Evolutionary conservation across 2,329 filamentous ascomycete species (phyloP), one percentile per base, ranked within the genome.

Genomic region (Tolypocladium endophyticum): DNA sequence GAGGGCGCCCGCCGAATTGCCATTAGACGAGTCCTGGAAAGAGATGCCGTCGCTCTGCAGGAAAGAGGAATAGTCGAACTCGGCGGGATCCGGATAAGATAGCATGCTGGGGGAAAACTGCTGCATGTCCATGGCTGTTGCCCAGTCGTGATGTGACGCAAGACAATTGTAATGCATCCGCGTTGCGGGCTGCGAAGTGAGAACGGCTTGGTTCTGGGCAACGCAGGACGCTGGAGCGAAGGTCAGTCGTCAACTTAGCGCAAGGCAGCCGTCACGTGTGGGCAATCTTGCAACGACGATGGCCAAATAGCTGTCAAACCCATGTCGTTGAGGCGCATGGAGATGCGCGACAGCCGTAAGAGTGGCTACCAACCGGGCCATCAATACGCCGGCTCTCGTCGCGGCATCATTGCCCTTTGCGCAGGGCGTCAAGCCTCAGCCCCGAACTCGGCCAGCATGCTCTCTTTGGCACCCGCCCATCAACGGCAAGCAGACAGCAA

Each of bases 11-110:
- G 41, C 39, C 58, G 58, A 59, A 58, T 57, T 18, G 9, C 58
- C 63, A 25, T 43, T 58, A 30, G 56, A 43, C n/a, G 62, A 59
- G n/a, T 59, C 65, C 20, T 66, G 61, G 33, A 70, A 66, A n/a
- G 53, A 59, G 45, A 67, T 61, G n/a, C 64, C 61, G 2, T 69
- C 69, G 35, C 60, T 35, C 39, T 73, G 69, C 30, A 78, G 68
- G 58, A 76, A 77, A 53, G 69, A 68, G 11, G 66, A 67, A 53
- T 77, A 77, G 65, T 76, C 75, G 54, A 77, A 76, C 18, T 74
- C 66, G 6, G 66, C 47, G n/a, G 69, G 66, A 6, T 69, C 68
- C 8, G 66, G 61, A 57, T 72, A 69, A 35, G 66, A 60, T 33
- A 76, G 64, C 39, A 73, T 65, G 39, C 63, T 68, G 1, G 66